A percentile compares a stretch with the other conserved stretches of the same genome.
phyloP scores from a whole-genome alignment of 164 flowering plant genomes.

The Berberis thunbergii region DNA sequence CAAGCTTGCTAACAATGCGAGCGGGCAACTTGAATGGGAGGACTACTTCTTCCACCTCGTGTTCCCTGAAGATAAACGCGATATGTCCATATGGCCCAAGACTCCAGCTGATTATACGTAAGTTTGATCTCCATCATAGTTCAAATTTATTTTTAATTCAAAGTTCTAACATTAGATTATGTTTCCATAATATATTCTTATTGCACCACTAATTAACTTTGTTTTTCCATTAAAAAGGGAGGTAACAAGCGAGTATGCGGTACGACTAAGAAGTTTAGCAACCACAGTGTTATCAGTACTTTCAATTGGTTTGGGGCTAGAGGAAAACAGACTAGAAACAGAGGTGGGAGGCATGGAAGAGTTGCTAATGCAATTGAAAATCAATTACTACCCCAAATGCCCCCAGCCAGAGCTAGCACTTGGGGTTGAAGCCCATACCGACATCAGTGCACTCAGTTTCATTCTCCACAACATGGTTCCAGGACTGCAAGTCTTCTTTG shows the following conservation, averaged over 20 bases:
- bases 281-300: conserved; percentile 45
- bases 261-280: conserved; percentile 47
- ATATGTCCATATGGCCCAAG: conserved; percentile 78
- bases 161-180: no score
- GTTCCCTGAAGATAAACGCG: conserved; percentile 67
- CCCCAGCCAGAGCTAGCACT: conserved; percentile 94
- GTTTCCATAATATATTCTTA: no score
- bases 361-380: conserved; percentile 68
- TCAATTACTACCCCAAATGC: conserved; percentile 93
- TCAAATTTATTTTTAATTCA: no score
- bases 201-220: no score
- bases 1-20: conserved; percentile 74
- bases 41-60: conserved; percentile 82
- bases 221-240: conserved; percentile 21
- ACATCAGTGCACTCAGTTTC: conserved; percentile 76
- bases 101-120: conserved; percentile 64
- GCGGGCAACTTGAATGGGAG: conserved; percentile 94
- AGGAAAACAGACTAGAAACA: conserved; percentile 66
- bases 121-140: conserved; percentile 14
- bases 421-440: conserved; percentile 95
- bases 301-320: conserved; percentile 65
- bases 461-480: conserved; percentile 98
- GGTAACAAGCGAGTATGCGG: conserved; percentile 58
- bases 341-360: conserved; percentile 85
- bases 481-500: conserved; percentile 66